Percentiles rank a stretch among this genome's conserved stretches.
phyloP scores from a whole-genome alignment of 2,329 filamentous ascomycete genomes.

The Aspergillus fijiensis region DNA sequence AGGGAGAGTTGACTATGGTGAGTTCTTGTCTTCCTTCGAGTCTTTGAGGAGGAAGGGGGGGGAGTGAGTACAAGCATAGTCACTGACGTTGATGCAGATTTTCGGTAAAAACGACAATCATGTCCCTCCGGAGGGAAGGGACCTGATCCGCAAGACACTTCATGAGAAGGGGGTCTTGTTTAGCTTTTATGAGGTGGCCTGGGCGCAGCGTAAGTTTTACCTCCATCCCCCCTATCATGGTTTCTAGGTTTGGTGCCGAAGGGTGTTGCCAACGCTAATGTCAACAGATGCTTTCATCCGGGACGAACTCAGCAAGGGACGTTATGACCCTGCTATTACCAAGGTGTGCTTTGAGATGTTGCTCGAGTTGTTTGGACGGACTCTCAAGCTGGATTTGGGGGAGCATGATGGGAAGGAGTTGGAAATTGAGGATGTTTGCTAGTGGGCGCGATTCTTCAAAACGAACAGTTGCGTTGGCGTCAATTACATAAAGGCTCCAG shows the following conservation, averaged over 20 bases:
- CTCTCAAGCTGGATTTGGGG: slow-evolving; percentile 76
- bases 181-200: slow-evolving; percentile 85
- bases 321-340: slow-evolving; percentile 83
- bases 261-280: slow-evolving; percentile 8
- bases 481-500: neutral
- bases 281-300: slow-evolving; percentile 77
- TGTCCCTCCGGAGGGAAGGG: slow-evolving; percentile 77
- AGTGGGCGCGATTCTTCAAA: slow-evolving; percentile 11
- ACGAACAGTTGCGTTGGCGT: neutral
- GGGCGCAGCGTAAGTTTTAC: slow-evolving; percentile 69
- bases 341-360: slow-evolving; percentile 91
- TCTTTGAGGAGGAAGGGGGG: neutral
- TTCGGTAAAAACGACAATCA: slow-evolving; percentile 91
- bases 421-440: slow-evolving; percentile 73
- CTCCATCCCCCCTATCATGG: neutral
- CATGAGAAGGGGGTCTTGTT: slow-evolving; percentile 73
- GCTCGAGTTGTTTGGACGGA: slow-evolving; percentile 77
- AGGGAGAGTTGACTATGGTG: slow-evolving; percentile 74
- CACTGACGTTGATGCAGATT: slow-evolving; percentile 51
- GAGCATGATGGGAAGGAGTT: slow-evolving; percentile 60
- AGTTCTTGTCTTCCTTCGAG: slow-evolving; percentile 14
- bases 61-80: slow-evolving; percentile 57
- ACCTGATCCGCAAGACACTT: slow-evolving; percentile 78
- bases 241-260: neutral
- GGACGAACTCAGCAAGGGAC: slow-evolving; percentile 88